Evolutionary conservation across 2,329 filamentous ascomycete species (phyloP), one percentile per base, ranked within the genome.

Genomic region (Pseudogymnoascus sp.): DNA sequence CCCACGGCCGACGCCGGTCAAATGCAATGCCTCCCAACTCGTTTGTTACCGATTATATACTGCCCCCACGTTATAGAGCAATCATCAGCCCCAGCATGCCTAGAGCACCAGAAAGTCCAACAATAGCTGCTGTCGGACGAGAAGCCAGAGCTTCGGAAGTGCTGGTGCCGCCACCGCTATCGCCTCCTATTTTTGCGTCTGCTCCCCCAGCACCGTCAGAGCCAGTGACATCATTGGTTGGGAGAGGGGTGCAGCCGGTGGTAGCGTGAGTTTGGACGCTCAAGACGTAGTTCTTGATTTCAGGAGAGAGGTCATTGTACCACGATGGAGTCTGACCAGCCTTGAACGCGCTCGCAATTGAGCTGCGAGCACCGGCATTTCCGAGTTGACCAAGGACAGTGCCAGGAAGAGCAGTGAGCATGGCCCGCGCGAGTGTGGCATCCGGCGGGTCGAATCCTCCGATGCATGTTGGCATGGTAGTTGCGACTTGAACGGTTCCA

Each of bases 271-370:
- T 30, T 9, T 52, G 45, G 9, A 52, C 45, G 45, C 45, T 52
- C 9, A 30, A 7, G 26, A 52, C 45, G 45, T 52, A 52, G 3
- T 18, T 52, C 10, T 52, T 52, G 9, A 52, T 30, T 30, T 52
- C 26, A 13, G 26, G 45, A 18, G 45, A 30, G 5, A 52, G 26
- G 10, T 30, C 26, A 10, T 52, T 13, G 15, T 52, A 52, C 45
- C 45, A 52, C 15, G 45, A 52, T 19, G 45, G 45, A 9, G 45
- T 52, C n/a, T 30, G 15, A 2, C 45, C 45, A 8, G 45, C 45
- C 41, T 52, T 52, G 45, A 52, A 52, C 19, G n/a, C 45, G 5
- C 45, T 52, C n/a, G 45, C 45, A 52, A 52, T 52, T 1, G 45
- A 30, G 45, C 45, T 52, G 5, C 45, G 45, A 19, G 45, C 45